Base-by-base conservation (phyloP, 2,329 filamentous ascomycete species). In the Ceratocystis alfenasii region DNA sequence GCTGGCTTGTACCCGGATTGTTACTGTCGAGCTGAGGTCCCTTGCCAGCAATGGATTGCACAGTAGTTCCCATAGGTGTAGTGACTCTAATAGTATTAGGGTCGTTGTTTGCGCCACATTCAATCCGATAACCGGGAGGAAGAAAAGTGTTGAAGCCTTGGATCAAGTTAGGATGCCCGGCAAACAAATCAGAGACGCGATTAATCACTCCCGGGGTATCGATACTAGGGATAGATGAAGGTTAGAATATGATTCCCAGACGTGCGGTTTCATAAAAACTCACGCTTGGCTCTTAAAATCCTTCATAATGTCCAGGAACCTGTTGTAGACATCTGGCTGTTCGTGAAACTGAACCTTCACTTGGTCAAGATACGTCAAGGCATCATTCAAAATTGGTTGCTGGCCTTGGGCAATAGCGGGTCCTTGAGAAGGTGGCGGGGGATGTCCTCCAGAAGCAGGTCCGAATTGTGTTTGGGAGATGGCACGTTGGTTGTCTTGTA, bases 141-240 rank as follows among this genome's bases (percentile, higher is more conserved):
- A 99, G 79, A 74, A 99, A 99, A 0, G 94, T 99, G 73, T 99
- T 99, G 75, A 99, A 99, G 0, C 94, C 94, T 75, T 97, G 93
- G 62, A 99, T 97, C 30, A 95, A 81, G 73, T 89, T 94, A 2
- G 94, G 94, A 72, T 99, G 93, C 2, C 94, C 94, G 25, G 93
- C 92, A 73, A 99, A 99, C 1, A 99, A 83, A 64, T 91, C 90
- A 1, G 94, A 97, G 33, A 99, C 94, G 62, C 94, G 87, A 72
- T 95, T 95, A 70, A 99, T 99, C 2, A 99, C 94, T 1, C 94
- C 94, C 0, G 94, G 94, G 0, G 94, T 99, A 74, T 99, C 94
- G 71, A 99, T 99, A 36, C 65, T 67, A 61, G 7, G 41, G 55
- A 62, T 36, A 30, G 46, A n/a, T 64, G 2, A 36, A 55, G 28